Evolutionary conservation across 1,139 yeast species (phyloP).

Genomic region (Pichia sp.): DNA sequence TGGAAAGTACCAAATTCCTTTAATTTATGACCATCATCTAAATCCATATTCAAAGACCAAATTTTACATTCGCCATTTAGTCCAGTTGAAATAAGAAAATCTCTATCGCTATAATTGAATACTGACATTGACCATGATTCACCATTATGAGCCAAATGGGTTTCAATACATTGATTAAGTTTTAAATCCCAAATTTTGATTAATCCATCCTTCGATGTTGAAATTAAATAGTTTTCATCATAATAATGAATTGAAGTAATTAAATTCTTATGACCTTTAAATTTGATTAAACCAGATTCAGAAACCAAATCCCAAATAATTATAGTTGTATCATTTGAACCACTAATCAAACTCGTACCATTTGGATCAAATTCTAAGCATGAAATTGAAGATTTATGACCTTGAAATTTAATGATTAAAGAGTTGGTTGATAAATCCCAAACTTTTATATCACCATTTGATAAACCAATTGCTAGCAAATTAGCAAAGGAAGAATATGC

Average conservation of each 20-base stretch:
- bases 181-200: conserved; percentile 89
- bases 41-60: conserved; percentile 60
- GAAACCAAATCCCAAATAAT: conserved; percentile 94
- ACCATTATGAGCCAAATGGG: conserved; percentile 88
- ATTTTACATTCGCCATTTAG: conserved; percentile 76
- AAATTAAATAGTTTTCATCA: conserved; percentile 61
- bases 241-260: conserved; percentile 65
- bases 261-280: conserved; percentile 85
- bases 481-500: conserved; percentile 57
- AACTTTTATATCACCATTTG: conserved; percentile 82
- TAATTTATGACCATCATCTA: conserved; percentile 39
- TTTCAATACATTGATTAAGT: conserved; percentile 85
- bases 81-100: conserved; percentile 63
- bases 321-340: conserved; percentile 76
- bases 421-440: conserved; percentile 85
- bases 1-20: conserved; percentile 60
- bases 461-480: conserved; percentile 81
- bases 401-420: conserved; percentile 73
- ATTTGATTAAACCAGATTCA: conserved; percentile 80
- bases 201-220: conserved; percentile 83
- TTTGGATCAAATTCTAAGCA: conserved; percentile 61
- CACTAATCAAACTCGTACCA: conserved; percentile 83
- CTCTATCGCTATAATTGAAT: conserved; percentile 32
- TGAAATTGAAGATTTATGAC: conserved; percentile 76
- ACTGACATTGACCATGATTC: conserved; percentile 78